Base-by-base conservation (phyloP, 306 rosid species). In the Coriaria nepalensis region DNA sequence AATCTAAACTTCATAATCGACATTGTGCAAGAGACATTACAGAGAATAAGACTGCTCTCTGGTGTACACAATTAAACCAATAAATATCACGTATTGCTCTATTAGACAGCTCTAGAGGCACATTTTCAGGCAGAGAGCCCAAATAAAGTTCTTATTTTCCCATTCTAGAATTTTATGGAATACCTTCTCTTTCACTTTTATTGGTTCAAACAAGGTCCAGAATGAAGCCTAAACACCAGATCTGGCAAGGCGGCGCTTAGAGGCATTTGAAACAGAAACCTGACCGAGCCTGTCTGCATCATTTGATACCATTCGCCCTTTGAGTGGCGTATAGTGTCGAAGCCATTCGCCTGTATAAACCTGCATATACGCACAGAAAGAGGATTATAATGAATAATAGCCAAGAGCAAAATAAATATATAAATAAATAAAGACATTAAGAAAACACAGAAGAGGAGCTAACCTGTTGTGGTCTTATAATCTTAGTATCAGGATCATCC, bases 391-490 rank as follows among this genome's bases (percentile, higher is more conserved):
- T 54, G 41, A 54, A 12, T 13, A 11, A 2, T 10, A 41, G 35
- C 42, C 4, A 41, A 40, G 34, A 20, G 42, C 49, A 44, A 60
- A 47, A 55, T 60, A 47, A 33, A 46, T 37, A 12, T 6, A 37
- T 33, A 45, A 45, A 47, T 45, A 14, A 13, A 20, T 34, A 50
- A 45, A 51, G 12, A 49, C 46, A 52, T 10, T 39, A 46, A 8
- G 61, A 20, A 20, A 20, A 20, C 29, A 20, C 29, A n/a, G 13
- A 14, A 9, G 8, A 62, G 54, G 45, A 71, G 65, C 63, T 48
- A 61, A 82, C 96, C 96, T 82, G 84, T 47, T 78, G 92, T 8
- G 94, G 96, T 65, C 96, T 77, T 79, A 86, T 86, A 45, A 87
- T 87, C 80, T 79, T 87, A 8, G 92, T 87, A 63, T 87, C 94